A percentile compares a stretch with the other conserved stretches of the same genome.
phyloP scores from a whole-genome alignment of 208 protist species.

The Wallacemonas sp. region DNA sequence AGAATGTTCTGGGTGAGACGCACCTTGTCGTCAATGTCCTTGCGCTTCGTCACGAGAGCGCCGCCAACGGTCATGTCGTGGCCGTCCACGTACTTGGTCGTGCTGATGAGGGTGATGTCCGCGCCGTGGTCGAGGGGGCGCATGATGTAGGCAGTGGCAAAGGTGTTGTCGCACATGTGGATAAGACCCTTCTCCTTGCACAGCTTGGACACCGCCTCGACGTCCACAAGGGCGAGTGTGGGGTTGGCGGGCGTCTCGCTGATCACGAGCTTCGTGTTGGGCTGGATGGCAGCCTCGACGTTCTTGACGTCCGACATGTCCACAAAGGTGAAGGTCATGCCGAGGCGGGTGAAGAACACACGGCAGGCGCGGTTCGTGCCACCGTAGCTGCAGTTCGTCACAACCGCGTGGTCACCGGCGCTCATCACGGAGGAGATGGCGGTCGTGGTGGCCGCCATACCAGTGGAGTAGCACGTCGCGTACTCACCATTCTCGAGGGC shows the following conservation, averaged over 20 bases:
- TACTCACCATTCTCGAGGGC: constrained; percentile 90
- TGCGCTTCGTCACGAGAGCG: constrained; percentile 64
- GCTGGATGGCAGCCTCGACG: constrained; percentile 74
- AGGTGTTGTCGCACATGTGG: constrained; percentile 96
- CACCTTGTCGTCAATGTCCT: constrained; percentile 83
- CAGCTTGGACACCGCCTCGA: constrained; percentile 81
- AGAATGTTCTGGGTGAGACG: constrained; percentile 93
- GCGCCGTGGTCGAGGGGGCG: constrained; percentile 93
- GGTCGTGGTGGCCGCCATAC: constrained; percentile 89
- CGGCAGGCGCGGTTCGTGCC: constrained; percentile 92
- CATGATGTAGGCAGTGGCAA: constrained; percentile 96
- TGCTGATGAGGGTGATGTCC: constrained; percentile 96
- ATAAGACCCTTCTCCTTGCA: constrained; percentile 81
- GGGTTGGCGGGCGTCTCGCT: constrained; percentile 97
- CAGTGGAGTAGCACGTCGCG: constrained; percentile 83
- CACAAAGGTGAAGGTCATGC: constrained; percentile 94
- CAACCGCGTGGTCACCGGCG: constrained; percentile 88
- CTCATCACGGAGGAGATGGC: constrained; percentile 91
- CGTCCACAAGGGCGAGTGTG: constrained; percentile 92
- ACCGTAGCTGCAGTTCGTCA: constrained; percentile 95
- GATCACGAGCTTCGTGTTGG: constrained; percentile 94
- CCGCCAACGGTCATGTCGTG: constrained; percentile 96
- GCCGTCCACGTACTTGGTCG: constrained; percentile 97
- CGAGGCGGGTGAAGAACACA: constrained; percentile 83
- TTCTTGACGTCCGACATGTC: constrained; percentile 91